Conservation (phyloP, 495 filamentous ascomycete species). For the Margaritispora aquatica region DNA sequence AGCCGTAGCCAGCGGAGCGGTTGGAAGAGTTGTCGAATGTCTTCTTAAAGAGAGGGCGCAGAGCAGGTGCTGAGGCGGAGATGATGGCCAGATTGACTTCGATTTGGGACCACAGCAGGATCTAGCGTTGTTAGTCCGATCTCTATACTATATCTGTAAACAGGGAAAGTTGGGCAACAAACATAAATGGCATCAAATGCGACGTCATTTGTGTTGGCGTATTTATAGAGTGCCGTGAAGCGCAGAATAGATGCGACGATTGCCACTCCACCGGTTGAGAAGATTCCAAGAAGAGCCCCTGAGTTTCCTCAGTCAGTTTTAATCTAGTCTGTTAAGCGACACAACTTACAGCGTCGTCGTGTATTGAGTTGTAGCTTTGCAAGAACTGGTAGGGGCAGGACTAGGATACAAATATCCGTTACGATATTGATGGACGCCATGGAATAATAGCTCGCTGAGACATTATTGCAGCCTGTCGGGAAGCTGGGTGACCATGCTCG, state of each 20-base stretch:
- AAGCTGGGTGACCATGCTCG: neutral
- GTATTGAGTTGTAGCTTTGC: slow-evolving; percentile 64
- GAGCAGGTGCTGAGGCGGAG: neutral
- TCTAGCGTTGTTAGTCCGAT: neutral
- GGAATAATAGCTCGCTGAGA: neutral
- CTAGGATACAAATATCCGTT: slow-evolving; percentile 22
- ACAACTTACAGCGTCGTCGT: neutral
- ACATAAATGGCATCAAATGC: neutral
- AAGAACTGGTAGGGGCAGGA: slow-evolving; percentile 65
- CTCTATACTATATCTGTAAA: neutral
- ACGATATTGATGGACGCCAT: slow-evolving; percentile 24
- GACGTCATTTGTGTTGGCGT: neutral
- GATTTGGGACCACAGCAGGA: neutral
- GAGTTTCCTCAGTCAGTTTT: neutral
- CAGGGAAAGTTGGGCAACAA: neutral
- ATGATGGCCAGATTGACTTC: neutral
- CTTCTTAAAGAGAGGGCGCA: neutral
- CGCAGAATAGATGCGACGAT: neutral
- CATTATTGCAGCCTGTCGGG: neutral
- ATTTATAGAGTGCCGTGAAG: neutral
- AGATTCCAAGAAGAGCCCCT: neutral
- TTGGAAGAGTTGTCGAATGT: neutral
- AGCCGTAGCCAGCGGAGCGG: neutral
- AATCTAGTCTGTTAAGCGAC: neutral
- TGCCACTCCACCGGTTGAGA: neutral